A percentile compares a stretch with the other conserved stretches of the same genome.
Evolutionary conservation across 768 basidiomycete species (phyloP).

Genomic region (Multifurca ochricompacta): DNA sequence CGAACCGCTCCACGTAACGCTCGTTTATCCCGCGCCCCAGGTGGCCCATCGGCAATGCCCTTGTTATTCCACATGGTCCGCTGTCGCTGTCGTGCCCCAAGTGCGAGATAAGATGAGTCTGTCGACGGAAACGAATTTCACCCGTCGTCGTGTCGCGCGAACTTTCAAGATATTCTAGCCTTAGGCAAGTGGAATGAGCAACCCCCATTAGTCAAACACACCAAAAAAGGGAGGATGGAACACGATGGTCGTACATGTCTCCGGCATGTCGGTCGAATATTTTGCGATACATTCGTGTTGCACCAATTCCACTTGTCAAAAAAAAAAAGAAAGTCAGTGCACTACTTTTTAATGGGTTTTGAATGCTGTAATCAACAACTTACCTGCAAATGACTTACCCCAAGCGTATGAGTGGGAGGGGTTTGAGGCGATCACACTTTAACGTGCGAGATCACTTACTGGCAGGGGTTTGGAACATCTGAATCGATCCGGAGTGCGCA

Average conservation of each 20-base stretch:
- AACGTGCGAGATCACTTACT: background rate
- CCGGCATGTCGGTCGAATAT: conserved; percentile 1
- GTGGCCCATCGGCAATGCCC: background rate
- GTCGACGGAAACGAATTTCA: conserved; percentile 14
- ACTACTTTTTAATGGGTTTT: too few relatives aligned
- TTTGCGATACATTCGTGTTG: conserved; percentile 15
- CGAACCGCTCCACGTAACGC: background rate
- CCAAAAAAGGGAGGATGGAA: background rate
- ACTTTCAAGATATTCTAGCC: conserved; percentile 15
- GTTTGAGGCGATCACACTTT: too few relatives aligned
- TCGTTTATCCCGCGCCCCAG: background rate
- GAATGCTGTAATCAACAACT: too few relatives aligned
- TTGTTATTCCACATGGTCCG: too few relatives aligned
- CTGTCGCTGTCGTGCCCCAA: background rate
- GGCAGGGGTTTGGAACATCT: conserved; percentile 14
- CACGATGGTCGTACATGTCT: background rate
- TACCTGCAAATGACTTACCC: conserved; percentile 14
- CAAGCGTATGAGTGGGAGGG: background rate
- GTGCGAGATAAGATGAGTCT: conserved; percentile 1
- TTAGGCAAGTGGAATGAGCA: too few relatives aligned
- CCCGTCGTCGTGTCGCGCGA: conserved; percentile 9
- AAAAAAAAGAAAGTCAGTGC: too few relatives aligned
- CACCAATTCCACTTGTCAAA: conserved; percentile 12
- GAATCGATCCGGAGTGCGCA: background rate
- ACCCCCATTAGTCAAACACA: too few relatives aligned